Conservation (phyloP, 2,329 filamentous ascomycete genomes). For the Lecanosticta acicola region DNA sequence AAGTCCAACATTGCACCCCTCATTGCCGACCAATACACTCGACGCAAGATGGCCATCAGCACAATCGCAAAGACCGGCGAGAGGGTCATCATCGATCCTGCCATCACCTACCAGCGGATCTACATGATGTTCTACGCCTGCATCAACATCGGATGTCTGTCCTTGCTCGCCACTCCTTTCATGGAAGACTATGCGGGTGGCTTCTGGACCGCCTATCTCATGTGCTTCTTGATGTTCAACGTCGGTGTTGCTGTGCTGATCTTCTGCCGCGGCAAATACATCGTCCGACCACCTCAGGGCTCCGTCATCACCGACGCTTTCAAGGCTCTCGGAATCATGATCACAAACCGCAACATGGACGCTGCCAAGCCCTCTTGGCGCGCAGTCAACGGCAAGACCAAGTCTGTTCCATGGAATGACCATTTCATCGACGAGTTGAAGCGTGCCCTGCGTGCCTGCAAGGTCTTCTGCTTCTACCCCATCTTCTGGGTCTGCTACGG, state of each 20-base stretch:
- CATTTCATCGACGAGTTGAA: conserved; percentile 68
- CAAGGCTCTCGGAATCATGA: conserved; percentile 53
- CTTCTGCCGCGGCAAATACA: conserved; percentile 28
- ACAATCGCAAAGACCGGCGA: conserved; percentile 37
- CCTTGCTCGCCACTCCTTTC: conserved; percentile 60
- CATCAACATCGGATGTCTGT: conserved; percentile 69
- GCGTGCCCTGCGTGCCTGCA: conserved; percentile 60
- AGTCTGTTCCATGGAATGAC: conserved; percentile 57
- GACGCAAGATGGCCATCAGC: conserved; percentile 39
- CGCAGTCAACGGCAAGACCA: conserved; percentile 44
- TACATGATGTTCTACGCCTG: conserved; percentile 64
- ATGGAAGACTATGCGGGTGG: conserved; percentile 60
- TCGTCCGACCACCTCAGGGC: conserved; percentile 52
- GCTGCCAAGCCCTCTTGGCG: conserved; percentile 64
- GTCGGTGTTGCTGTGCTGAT: conserved; percentile 54
- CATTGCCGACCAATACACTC: conserved; percentile 45
- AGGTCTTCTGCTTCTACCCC: conserved; percentile 55
- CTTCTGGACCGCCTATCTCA: conserved; percentile 60
- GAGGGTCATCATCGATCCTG: conserved; percentile 43
- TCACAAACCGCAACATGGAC: conserved; percentile 50
- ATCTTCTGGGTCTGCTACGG: conserved; percentile 42
- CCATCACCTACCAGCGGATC: conserved; percentile 45
- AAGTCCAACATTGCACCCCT: conserved; percentile 65
- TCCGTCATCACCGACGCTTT: conserved; percentile 63
- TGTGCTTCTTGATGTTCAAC: conserved; percentile 59